Evolutionary conservation across 1,284 basidiomycete species (phyloP).

Genomic region (Puccinia coronata): DNA sequence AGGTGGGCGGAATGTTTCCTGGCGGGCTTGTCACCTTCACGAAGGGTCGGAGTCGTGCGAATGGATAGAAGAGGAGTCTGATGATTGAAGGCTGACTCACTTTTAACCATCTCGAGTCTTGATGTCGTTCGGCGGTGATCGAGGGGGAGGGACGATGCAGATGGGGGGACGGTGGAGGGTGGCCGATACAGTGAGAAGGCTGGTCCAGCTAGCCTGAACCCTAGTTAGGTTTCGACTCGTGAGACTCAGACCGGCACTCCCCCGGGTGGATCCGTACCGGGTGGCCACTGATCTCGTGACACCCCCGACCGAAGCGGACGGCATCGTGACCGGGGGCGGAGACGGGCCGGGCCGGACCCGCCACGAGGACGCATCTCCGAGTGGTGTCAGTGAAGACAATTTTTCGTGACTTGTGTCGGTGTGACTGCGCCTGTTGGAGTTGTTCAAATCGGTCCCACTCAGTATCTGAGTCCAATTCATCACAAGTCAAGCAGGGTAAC

Average conservation of each 20-base stretch:
- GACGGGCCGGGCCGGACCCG: too few relatives aligned
- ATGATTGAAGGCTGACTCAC: not conserved
- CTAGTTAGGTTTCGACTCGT: constrained; percentile 35
- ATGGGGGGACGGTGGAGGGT: not conserved
- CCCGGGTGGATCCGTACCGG: not conserved
- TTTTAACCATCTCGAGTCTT: constrained; percentile 33
- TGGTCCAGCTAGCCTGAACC: not conserved
- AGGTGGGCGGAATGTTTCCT: not conserved
- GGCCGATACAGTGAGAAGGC: not conserved
- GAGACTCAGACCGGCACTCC: not conserved
- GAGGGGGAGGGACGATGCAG: not conserved
- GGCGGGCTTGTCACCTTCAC: not conserved
- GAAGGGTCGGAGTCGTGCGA: not conserved
- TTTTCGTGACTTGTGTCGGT: too few relatives aligned
- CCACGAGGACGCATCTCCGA: too few relatives aligned
- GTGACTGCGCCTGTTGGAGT: too few relatives aligned
- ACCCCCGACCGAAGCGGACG: too few relatives aligned
- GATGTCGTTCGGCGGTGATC: constrained; percentile 3
- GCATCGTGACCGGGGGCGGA: too few relatives aligned
- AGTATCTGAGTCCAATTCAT: too few relatives aligned
- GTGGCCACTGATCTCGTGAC: too few relatives aligned
- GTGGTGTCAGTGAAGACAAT: too few relatives aligned
- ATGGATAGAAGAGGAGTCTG: not conserved
- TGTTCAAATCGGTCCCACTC: too few relatives aligned
- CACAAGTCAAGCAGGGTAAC: too few relatives aligned